Base-by-base conservation (phyloP, 345 rosid species). In the Salix dunnii region DNA sequence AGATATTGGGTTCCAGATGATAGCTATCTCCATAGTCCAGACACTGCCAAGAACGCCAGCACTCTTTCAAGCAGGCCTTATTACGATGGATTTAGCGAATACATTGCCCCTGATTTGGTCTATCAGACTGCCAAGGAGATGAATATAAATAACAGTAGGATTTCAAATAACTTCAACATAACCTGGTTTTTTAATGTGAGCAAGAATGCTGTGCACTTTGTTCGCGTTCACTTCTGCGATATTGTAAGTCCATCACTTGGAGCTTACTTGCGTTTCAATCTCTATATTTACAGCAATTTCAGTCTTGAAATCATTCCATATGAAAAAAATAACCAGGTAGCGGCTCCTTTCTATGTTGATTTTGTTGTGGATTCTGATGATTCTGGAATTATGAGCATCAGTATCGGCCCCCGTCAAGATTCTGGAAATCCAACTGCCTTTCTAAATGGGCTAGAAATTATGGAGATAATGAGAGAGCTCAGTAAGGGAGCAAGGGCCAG, bases 181-280 rank as follows among this genome's bases (percentile, higher is more conserved):
- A 87, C 90, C 3, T 90, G 96, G 92, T 12, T 74, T 33, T 88
- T 84, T 33, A 53, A 61, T 18, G 96, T 89, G 38, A 79, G 75
- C 2, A 76, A 30, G 48, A 82, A 90, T 46, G 58, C 83, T 58
- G 73, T 3, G 13, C 82, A 89, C 66, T 83, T 90, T 25, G 76
- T 90, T 71, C 86, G 92, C 80, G 53, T 72, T 74, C 90, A 93
- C 67, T 93, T 93, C 76, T 89, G 88, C 53, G 89, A 93, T 77
- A 36, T 86, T 27, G 4, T 80, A 31, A 78, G 84, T 49, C 0
- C 0, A 4, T 1, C 79, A 1, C 16, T 0, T 31, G 48, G 79
- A 49, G 31, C 1, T 5, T 1, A 0, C 5, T 46, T 77, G 0
- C 6, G 2, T 7, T 89, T 93, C 77, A 72, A 74, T 68, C 86